Conservation (phyloP, 176 grass and related monocot species). For the Carex kokanica region DNA sequence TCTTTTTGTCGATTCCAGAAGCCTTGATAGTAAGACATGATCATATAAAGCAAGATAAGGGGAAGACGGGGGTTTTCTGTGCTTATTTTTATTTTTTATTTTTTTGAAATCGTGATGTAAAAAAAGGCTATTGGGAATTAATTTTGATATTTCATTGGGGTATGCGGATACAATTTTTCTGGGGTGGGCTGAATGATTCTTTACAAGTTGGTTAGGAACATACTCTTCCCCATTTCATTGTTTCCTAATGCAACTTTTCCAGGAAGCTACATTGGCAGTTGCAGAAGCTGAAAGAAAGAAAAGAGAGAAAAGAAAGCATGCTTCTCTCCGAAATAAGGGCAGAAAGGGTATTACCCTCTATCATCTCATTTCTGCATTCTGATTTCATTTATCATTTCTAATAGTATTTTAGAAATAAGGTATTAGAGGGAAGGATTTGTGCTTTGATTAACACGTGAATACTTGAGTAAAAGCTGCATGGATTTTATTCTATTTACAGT, state of each 20-base stretch:
- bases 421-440: neutral
- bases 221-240: neutral
- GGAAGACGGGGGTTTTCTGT: neutral
- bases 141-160: neutral
- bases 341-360: conserved; percentile 43
- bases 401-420: neutral
- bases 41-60: neutral
- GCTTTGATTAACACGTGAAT: neutral
- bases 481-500: neutral
- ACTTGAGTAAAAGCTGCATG: neutral
- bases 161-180: neutral
- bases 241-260: conserved; percentile 9
- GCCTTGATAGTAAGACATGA: neutral
- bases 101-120: neutral
- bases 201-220: neutral
- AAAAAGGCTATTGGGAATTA: neutral
- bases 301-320: conserved; percentile 53
- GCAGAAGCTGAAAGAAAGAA: conserved; percentile 81
- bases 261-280: conserved; percentile 81
- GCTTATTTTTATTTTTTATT: neutral
- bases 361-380: conserved; percentile 1
- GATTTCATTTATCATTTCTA: neutral
- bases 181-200: neutral
- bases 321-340: conserved; percentile 41
- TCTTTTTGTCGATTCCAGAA: neutral